Percentiles rank a stretch among this genome's conserved stretches.
phyloP scores from a whole-genome alignment of 345 rosid genomes.

The Citrus glauca region DNA sequence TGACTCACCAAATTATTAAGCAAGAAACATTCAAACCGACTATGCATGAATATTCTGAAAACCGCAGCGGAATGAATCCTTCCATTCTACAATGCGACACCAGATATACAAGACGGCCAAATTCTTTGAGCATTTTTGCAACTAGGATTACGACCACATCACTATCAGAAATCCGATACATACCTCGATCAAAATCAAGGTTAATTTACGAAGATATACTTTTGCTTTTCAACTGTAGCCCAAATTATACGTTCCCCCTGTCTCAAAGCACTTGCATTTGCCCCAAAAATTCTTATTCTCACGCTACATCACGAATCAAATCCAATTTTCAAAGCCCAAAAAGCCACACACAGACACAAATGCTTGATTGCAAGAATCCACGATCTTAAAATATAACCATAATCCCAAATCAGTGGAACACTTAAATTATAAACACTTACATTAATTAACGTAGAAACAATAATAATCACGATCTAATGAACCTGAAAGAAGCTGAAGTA shows the following conservation, averaged over 20 bases:
- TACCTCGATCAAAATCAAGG: neutral
- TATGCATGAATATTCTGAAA: neutral
- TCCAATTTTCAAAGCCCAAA: constrained; percentile 2
- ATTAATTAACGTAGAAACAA: neutral
- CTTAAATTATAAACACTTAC: too few relatives aligned
- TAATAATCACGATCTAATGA: neutral
- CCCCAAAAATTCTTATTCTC: neutral
- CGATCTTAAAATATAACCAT: neutral
- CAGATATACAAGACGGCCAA: neutral
- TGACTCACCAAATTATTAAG: too few relatives aligned
- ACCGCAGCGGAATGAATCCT: neutral
- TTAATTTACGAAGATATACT: neutral
- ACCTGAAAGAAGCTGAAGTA: neutral
- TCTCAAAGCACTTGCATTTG: neutral
- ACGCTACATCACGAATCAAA: constrained; percentile 12
- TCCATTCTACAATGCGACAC: neutral
- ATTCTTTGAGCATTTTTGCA: neutral
- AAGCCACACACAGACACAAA: neutral
- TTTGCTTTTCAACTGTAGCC: neutral
- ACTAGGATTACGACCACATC: neutral
- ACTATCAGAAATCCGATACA: neutral
- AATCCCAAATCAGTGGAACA: neutral
- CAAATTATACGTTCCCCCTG: neutral
- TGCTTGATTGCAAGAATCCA: neutral
- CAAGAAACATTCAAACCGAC: neutral